Evolutionary conservation across 2,329 filamentous ascomycete species (phyloP).

Genomic region (Fonsecaea nubica): DNA sequence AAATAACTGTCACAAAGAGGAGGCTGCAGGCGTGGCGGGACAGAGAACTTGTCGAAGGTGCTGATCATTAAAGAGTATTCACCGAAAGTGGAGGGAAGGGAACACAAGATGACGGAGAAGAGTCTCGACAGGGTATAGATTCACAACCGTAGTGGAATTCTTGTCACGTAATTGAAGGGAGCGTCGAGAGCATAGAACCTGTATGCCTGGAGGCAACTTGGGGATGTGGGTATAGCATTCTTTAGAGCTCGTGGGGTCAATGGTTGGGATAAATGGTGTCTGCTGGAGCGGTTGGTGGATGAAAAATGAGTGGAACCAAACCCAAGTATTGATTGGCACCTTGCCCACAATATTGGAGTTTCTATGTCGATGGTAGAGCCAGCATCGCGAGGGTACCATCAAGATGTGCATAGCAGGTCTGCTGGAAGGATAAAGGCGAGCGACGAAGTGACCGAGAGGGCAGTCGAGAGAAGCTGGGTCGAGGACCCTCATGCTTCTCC

Average conservation of each 20-base stretch:
- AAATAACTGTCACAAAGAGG: neutral
- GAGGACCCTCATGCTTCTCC: constrained; percentile 10
- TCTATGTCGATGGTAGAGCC: neutral
- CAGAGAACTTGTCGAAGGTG: neutral
- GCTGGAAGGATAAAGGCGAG: neutral
- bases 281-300: constrained; percentile 1
- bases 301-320: neutral
- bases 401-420: neutral
- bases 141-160: constrained; percentile 2
- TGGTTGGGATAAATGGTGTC: constrained; percentile 9
- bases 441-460: neutral
- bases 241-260: constrained; percentile 4
- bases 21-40: neutral
- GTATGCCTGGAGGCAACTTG: neutral
- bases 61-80: constrained; percentile 2
- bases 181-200: constrained; percentile 1
- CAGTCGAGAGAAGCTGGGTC: neutral
- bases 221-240: constrained; percentile 13
- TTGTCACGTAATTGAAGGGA: constrained; percentile 7
- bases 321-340: neutral
- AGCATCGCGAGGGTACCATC: neutral
- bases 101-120: constrained; percentile 9
- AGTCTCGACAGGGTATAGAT: constrained; percentile 7
- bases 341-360: constrained; percentile 1
- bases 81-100: neutral